These are phyloP conservation scores for Pouteria glomerata DNA, from an alignment of 148 eudicot genomes.

Conservation along the genomic window DNA sequence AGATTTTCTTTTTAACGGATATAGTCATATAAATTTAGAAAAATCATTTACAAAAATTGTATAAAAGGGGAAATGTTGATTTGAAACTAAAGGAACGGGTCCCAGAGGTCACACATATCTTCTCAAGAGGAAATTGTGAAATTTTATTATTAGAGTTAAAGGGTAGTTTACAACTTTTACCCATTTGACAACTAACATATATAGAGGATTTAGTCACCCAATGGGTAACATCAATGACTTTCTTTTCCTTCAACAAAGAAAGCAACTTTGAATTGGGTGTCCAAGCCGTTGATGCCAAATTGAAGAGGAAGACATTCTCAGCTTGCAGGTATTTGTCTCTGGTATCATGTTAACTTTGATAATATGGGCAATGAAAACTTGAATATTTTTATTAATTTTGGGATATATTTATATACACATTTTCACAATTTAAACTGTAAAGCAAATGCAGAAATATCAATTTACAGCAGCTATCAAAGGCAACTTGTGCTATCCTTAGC, in stretches of 20 bases:
- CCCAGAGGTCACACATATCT: constrained; percentile 1
- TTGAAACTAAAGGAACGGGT: neutral
- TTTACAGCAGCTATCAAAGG: too few species aligned
- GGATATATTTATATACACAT: too few species aligned
- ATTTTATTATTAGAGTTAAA: neutral
- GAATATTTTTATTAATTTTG: too few species aligned
- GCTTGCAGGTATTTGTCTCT: too few species aligned
- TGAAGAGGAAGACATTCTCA: neutral
- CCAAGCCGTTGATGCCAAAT: neutral
- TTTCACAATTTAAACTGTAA: too few species aligned
- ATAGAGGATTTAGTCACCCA: neutral
- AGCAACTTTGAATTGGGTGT: too few species aligned
- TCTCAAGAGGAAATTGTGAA: neutral
- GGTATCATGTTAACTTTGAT: too few species aligned
- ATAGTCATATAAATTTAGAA: neutral
- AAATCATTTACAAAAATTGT: neutral
- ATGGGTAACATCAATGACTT: neutral
- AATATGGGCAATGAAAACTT: too few species aligned
- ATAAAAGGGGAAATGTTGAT: neutral
- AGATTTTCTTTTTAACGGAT: constrained; percentile 3
- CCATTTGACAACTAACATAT: neutral
- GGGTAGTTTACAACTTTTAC: neutral
- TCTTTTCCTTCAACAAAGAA: too few species aligned
- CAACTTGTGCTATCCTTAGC: too few species aligned
- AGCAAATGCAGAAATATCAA: too few species aligned